Evolutionary conservation across 192 early-diverging fungal genomes (phyloP).

Genomic region (Backusella australiensis): DNA sequence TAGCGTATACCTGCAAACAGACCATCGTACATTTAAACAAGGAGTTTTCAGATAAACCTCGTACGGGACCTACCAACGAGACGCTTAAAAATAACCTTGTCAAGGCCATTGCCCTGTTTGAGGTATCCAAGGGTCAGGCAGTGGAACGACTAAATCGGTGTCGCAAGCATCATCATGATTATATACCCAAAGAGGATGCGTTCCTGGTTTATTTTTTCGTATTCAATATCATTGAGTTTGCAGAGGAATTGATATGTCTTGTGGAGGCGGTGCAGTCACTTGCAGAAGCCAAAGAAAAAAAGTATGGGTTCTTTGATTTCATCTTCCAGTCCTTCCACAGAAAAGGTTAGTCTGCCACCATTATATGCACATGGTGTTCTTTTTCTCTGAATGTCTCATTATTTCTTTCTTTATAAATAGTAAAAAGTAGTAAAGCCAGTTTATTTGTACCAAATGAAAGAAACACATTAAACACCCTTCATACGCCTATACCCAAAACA

Average conservation of each 20-base stretch:
- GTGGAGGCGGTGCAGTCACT: constrained; percentile 33
- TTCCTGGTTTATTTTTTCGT: constrained; percentile 80
- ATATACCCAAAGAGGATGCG: constrained; percentile 60
- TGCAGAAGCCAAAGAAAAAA: constrained; percentile 3
- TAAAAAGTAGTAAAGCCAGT: background rate
- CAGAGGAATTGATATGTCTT: constrained; percentile 55
- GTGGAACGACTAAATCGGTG: constrained; percentile 37
- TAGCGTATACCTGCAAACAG: constrained; percentile 54
- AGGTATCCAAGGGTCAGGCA: constrained; percentile 45
- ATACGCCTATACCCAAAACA: constrained; percentile 58
- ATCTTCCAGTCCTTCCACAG: background rate
- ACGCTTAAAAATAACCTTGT: constrained; percentile 43
- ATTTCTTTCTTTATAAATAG: background rate
- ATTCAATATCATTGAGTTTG: constrained; percentile 75
- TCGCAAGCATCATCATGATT: constrained; percentile 14
- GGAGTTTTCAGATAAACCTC: constrained; percentile 31
- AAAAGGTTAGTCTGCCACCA: background rate
- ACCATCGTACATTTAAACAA: constrained; percentile 50
- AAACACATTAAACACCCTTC: constrained; percentile 46
- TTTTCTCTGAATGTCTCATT: background rate
- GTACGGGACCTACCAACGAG: background rate
- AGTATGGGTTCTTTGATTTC: background rate
- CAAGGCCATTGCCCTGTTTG: constrained; percentile 52
- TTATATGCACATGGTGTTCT: background rate
- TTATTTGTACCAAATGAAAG: constrained; percentile 36